Evolutionary conservation across 352 stramenopile species (phyloP).

Genomic region (Phytopythium oedochilum): DNA sequence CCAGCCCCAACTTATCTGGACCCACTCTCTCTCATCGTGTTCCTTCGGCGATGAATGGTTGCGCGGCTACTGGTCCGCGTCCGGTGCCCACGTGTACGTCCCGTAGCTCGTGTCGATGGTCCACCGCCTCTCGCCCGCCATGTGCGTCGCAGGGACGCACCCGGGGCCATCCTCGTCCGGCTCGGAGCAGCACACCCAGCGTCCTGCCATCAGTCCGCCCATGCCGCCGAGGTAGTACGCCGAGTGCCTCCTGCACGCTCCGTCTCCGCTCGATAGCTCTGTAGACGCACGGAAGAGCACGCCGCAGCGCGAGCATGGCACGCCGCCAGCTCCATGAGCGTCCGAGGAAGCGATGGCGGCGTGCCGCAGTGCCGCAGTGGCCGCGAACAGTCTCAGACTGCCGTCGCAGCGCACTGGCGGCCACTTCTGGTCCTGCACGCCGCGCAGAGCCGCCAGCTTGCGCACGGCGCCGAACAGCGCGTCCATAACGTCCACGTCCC

Average conservation of each 20-base stretch:
- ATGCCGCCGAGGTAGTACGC: constrained; percentile 44
- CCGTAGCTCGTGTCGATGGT: constrained; percentile 28
- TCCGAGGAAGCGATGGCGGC: not conserved
- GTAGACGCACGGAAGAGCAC: constrained; percentile 14
- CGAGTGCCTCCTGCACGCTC: constrained; percentile 33
- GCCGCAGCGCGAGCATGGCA: constrained; percentile 34
- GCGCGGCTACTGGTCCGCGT: not conserved
- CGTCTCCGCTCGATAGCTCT: constrained; percentile 16
- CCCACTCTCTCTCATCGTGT: too few relatives aligned
- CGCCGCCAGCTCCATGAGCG: not conserved
- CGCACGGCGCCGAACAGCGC: constrained; percentile 41
- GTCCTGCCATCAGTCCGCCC: constrained; percentile 25
- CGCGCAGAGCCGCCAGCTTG: constrained; percentile 20
- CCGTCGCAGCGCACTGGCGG: constrained; percentile 29
- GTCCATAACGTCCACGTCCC: constrained; percentile 18
- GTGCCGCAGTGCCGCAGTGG: constrained; percentile 26
- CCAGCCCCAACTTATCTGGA: too few relatives aligned
- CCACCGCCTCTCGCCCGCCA: constrained; percentile 20
- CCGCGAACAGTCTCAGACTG: constrained; percentile 36
- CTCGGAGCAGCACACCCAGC: constrained; percentile 54
- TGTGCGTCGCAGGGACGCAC: constrained; percentile 31
- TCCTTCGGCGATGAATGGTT: not conserved
- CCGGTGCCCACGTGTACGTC: constrained; percentile 31
- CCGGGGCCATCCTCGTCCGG: constrained; percentile 21
- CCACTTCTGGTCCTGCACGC: constrained; percentile 13